These are phyloP conservation scores for Edaphochlamys debaryana DNA, from an alignment of 139 green algal species.

Conservation along the genomic window DNA sequence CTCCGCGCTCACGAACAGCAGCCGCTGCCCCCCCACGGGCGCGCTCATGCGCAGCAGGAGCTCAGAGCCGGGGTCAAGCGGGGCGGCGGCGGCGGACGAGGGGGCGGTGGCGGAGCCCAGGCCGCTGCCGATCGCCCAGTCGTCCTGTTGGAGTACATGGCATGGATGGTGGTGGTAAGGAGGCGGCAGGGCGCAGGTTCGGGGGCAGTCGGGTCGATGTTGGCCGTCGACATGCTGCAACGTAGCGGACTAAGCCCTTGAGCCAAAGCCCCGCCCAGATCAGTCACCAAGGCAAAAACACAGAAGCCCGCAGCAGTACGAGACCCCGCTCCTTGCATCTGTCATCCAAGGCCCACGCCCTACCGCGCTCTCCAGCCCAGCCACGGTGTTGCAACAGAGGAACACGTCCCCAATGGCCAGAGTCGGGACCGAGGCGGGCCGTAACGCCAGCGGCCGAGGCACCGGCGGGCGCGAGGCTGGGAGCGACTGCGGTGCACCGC, in stretches of 20 bases:
- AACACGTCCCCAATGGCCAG: slow-evolving; percentile 32
- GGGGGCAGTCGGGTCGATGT: too few species aligned
- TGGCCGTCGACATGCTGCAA: too few species aligned
- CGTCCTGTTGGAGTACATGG: too few species aligned
- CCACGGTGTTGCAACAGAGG: slow-evolving; percentile 29
- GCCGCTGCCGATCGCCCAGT: neutral
- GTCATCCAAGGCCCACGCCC: too few species aligned
- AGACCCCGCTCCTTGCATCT: too few species aligned
- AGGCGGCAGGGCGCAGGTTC: too few species aligned
- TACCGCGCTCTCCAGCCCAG: slow-evolving; percentile 17
- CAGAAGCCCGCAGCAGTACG: too few species aligned
- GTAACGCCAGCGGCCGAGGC: neutral
- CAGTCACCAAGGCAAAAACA: too few species aligned
- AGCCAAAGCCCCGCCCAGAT: too few species aligned
- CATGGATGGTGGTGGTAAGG: neutral
- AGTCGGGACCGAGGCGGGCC: neutral
- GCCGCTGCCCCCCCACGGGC: slow-evolving; percentile 18
- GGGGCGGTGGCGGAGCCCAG: neutral
- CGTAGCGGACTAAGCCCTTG: too few species aligned
- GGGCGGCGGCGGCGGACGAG: neutral
- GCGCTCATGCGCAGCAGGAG: slow-evolving; percentile 32
- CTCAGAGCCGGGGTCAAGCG: slow-evolving; percentile 7
- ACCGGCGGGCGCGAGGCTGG: too few species aligned
- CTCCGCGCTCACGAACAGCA: slow-evolving; percentile 37
- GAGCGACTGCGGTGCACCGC: too few species aligned